phyloP scores from a whole-genome alignment of 2,329 filamentous ascomycete species.

The Aureobasidium sp. region DNA sequence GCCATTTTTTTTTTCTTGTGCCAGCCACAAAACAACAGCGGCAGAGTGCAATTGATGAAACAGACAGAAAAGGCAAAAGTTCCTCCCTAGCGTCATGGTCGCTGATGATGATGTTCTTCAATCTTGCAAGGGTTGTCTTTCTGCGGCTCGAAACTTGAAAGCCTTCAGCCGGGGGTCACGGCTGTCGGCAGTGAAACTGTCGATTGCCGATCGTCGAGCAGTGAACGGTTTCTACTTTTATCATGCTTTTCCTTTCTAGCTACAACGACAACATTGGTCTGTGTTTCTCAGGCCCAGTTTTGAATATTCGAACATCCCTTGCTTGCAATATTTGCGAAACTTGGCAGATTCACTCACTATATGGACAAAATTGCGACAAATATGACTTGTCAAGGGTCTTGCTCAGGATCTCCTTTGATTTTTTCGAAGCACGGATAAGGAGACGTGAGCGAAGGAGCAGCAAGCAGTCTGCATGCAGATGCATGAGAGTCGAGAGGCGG shows the following conservation, averaged over 20 bases:
- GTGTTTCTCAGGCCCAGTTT: background rate
- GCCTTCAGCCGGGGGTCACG: background rate
- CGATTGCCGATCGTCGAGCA: conserved; percentile 13
- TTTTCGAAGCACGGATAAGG: background rate
- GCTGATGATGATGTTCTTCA: too few relatives aligned
- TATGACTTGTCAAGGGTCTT: background rate
- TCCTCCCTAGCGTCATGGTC: conserved; percentile 5
- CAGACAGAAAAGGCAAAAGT: background rate
- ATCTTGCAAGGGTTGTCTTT: background rate
- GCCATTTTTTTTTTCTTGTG: too few relatives aligned
- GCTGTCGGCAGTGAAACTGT: conserved; percentile 14
- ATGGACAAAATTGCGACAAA: background rate
- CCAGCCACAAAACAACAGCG: conserved; percentile 6
- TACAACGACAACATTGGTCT: background rate
- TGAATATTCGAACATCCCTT: background rate
- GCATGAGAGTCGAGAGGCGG: conserved; percentile 2
- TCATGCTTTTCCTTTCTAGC: background rate
- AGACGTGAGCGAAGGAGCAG: conserved; percentile 9
- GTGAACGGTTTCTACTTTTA: conserved; percentile 11
- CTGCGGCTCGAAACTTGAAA: background rate
- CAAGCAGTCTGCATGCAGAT: conserved; percentile 10
- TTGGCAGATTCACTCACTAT: background rate
- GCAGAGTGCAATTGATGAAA: conserved; percentile 1
- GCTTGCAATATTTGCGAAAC: background rate
- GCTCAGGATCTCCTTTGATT: background rate